Evolutionary conservation across 306 rosid genomes (phyloP).

Genomic region (Styphnolobium japonicum): DNA sequence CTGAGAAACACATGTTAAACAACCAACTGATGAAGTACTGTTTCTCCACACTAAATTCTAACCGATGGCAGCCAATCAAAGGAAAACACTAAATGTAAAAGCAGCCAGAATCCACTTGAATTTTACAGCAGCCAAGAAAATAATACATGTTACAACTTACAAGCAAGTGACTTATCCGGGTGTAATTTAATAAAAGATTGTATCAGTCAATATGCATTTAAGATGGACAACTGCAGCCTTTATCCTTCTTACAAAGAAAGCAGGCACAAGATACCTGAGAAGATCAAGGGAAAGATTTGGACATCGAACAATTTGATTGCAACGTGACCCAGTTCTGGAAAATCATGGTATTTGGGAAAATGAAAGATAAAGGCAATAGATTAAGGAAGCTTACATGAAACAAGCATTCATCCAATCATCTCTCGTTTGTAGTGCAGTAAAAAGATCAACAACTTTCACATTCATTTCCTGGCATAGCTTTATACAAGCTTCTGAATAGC

Average conservation of each 20-base stretch:
- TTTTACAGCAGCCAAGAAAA: slow-evolving; percentile 2
- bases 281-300: slow-evolving; percentile 5
- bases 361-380: neutral
- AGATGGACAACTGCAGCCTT: neutral
- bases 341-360: neutral
- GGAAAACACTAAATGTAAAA: neutral
- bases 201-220: slow-evolving; percentile 17
- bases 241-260: neutral
- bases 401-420: slow-evolving; percentile 69
- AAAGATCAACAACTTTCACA: slow-evolving; percentile 76
- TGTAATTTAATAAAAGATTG: slow-evolving; percentile 1
- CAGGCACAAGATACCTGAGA: neutral
- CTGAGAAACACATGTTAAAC: neutral
- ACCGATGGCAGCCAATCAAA: neutral
- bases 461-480: slow-evolving; percentile 74
- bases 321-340: slow-evolving; percentile 2
- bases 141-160: neutral
- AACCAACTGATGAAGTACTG: neutral
- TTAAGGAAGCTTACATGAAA: slow-evolving; percentile 65
- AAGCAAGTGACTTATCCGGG: neutral
- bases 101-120: neutral
- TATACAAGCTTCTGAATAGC: slow-evolving; percentile 80
- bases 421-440: slow-evolving; percentile 60
- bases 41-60: neutral
- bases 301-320: neutral